These are phyloP conservation scores for Gossypium sturtianum DNA, from an alignment of 345 rosid genomes.

Conservation along the genomic window DNA sequence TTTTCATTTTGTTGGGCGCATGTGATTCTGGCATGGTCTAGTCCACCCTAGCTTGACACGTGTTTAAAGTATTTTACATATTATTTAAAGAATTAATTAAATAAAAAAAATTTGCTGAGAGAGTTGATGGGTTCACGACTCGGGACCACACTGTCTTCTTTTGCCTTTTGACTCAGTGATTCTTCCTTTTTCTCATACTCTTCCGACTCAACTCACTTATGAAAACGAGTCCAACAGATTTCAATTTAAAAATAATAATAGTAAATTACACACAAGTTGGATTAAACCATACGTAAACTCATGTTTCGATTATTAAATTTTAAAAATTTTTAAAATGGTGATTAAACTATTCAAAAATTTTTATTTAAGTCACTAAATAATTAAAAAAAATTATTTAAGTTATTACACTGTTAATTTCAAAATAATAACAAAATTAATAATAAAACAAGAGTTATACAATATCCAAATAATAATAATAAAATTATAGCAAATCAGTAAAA, in stretches of 20 bases:
- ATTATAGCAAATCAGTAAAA: no score
- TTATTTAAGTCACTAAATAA: no score
- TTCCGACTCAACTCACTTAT: neutral
- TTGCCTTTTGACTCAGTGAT: neutral
- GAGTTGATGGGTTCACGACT: neutral
- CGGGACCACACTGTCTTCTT: neutral
- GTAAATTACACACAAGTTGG: no score
- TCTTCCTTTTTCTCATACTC: neutral
- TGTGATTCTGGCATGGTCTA: neutral
- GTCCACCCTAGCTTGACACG: conserved; percentile 20
- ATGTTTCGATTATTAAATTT: no score
- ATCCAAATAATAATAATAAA: no score
- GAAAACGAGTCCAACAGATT: no score
- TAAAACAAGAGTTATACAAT: accelerated
- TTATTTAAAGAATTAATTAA: neutral
- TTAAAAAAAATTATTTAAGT: no score
- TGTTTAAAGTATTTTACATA: neutral
- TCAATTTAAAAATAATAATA: no score
- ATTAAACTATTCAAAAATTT: accelerated
- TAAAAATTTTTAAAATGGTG: accelerated
- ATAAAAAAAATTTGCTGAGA: neutral
- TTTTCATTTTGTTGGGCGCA: conserved; percentile 1
- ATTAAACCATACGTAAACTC: no score
- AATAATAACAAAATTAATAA: no score
- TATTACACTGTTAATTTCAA: no score